Percentiles rank a stretch among this genome's conserved stretches.
phyloP scores from a whole-genome alignment of 1,284 basidiomycete genomes.

The Puccinia brachypodii region DNA sequence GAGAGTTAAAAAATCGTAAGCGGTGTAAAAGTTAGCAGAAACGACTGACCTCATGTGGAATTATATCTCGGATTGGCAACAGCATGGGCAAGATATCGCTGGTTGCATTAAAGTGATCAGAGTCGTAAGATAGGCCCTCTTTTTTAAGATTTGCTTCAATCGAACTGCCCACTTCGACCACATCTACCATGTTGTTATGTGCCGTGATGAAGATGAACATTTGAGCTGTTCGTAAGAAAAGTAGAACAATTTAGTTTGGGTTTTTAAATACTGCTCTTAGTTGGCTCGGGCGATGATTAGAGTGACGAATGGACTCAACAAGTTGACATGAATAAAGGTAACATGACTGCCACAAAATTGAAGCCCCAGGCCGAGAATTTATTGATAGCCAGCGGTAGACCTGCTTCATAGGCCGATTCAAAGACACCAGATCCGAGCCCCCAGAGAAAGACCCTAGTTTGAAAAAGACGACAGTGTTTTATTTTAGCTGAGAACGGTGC shows the following conservation, averaged over 20 bases:
- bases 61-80: slow-evolving; percentile 14
- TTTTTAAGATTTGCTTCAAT: background rate
- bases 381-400: background rate
- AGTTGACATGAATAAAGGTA: slow-evolving; percentile 11
- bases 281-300: background rate
- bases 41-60: slow-evolving; percentile 22
- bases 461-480: background rate
- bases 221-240: slow-evolving; percentile 13
- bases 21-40: background rate
- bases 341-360: slow-evolving; percentile 11
- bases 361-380: background rate
- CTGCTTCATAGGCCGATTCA: slow-evolving; percentile 5
- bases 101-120: slow-evolving; percentile 21
- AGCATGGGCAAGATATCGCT: slow-evolving; percentile 2
- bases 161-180: background rate
- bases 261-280: background rate
- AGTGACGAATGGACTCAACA: slow-evolving; percentile 6
- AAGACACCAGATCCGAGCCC: slow-evolving; percentile 28
- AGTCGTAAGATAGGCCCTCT: background rate
- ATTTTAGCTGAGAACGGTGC: background rate
- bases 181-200: background rate
- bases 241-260: background rate
- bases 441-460: slow-evolving; percentile 20
- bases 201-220: background rate
- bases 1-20: background rate